A percentile compares a stretch with the other conserved stretches of the same genome.
phyloP scores from a whole-genome alignment of 108 stramenopile species.

The Mayamaea pseudoterrestris region DNA sequence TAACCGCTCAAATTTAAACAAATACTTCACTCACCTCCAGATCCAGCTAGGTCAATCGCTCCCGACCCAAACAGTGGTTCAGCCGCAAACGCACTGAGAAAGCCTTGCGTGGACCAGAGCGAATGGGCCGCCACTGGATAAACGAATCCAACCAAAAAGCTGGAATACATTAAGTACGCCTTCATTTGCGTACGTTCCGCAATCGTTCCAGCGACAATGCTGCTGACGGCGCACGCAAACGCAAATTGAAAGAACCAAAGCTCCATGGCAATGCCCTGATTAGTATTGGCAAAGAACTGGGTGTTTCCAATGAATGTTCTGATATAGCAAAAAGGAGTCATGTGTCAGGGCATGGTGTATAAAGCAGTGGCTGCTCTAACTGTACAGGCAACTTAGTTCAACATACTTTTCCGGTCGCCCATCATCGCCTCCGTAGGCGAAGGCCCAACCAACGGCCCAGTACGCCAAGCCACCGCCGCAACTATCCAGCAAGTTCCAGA shows the following conservation, averaged over 20 bases:
- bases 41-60: constrained; percentile 69
- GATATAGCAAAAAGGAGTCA: too few relatives aligned
- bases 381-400: too few relatives aligned
- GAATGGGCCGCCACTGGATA: constrained; percentile 86
- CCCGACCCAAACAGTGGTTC: constrained; percentile 54
- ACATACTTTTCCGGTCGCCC: too few relatives aligned
- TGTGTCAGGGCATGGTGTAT: too few relatives aligned
- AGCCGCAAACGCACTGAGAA: constrained; percentile 42
- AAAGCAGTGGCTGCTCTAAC: too few relatives aligned
- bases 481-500: constrained; percentile 82
- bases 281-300: constrained; percentile 33
- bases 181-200: constrained; percentile 10
- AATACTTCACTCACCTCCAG: too few relatives aligned
- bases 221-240: constrained; percentile 50
- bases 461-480: constrained; percentile 69
- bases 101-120: constrained; percentile 64
- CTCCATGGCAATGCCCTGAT: constrained; percentile 45
- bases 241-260: constrained; percentile 79
- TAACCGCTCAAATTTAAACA: too few relatives aligned
- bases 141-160: constrained; percentile 63
- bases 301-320: constrained; percentile 38
- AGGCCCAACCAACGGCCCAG: constrained; percentile 61
- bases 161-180: constrained; percentile 74
- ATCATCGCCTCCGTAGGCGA: constrained; percentile 83
- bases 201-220: constrained; percentile 60